A percentile compares a stretch with the other conserved stretches of the same genome.
phyloP scores from a whole-genome alignment of 2,329 filamentous ascomycete species.

The Trichoderma afroharzianum region DNA sequence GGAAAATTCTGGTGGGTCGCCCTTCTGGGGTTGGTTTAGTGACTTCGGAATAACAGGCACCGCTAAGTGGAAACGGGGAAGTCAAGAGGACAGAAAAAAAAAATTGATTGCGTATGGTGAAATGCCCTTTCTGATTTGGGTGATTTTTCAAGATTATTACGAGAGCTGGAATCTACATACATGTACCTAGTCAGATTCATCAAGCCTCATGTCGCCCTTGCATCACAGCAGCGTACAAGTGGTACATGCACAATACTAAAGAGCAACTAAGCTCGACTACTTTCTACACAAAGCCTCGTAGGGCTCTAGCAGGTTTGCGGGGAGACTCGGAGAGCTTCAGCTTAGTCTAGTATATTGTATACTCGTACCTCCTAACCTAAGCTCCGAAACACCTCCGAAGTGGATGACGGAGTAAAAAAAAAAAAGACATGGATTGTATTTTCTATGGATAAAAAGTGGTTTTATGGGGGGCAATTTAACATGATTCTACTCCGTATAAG shows the following conservation, averaged over 20 bases:
- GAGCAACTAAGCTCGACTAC: not conserved
- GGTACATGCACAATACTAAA: not conserved
- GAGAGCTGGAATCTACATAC: not conserved
- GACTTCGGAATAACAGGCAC: not conserved
- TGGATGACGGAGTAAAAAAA: not conserved
- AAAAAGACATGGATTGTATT: not conserved
- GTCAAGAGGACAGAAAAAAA: not conserved
- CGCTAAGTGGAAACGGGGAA: not conserved
- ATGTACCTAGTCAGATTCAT: not conserved
- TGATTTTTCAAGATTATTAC: not conserved
- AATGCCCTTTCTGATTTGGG: not conserved
- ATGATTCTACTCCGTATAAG: too few relatives aligned
- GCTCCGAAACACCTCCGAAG: not conserved
- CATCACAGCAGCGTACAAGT: not conserved
- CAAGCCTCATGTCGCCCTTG: not conserved
- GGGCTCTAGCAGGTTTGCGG: not conserved
- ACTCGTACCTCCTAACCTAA: not conserved
- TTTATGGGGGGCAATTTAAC: not conserved
- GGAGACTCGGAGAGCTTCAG: not conserved
- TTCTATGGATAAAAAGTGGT: not conserved
- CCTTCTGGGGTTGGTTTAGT: not conserved
- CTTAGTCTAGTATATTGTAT: not conserved
- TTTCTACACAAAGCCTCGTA: not conserved
- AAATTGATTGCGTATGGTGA: not conserved
- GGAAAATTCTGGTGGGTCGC: slow-evolving; percentile 16